Percentiles rank a stretch among this genome's conserved stretches.
Conservation (phyloP, 1,139 yeast genomes). For the Suhomyces ambrosiae region DNA sequence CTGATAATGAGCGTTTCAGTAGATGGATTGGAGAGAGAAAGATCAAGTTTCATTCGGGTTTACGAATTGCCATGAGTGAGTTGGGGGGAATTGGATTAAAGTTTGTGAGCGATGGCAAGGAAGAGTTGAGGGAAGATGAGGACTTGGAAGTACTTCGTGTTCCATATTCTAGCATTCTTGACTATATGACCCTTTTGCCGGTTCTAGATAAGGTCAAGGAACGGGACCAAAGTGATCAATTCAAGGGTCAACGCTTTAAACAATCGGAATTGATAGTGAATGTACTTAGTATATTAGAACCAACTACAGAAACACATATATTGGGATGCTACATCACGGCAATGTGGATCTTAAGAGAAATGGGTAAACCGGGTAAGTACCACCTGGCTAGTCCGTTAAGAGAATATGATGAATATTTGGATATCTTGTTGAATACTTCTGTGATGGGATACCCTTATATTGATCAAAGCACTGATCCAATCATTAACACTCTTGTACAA, state of each 20-base stretch:
- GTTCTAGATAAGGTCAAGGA: conserved; percentile 26
- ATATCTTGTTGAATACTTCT: conserved; percentile 28
- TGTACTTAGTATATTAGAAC: conserved; percentile 25
- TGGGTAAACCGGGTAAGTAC: conserved; percentile 10
- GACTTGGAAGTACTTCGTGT: conserved; percentile 17
- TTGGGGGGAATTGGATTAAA: conserved; percentile 43
- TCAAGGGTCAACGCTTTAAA: conserved; percentile 5
- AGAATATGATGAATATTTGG: conserved; percentile 27
- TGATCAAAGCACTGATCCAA: conserved; percentile 19
- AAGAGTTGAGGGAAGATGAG: conserved; percentile 8
- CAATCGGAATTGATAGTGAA: conserved; percentile 23
- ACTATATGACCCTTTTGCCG: conserved; percentile 32
- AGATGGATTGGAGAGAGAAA: conserved; percentile 18
- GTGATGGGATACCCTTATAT: conserved; percentile 16
- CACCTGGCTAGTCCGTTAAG: conserved; percentile 15
- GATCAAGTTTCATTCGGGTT: conserved; percentile 18
- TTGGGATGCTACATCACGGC: conserved; percentile 31
- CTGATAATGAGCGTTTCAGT: conserved; percentile 10
- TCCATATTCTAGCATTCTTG: conserved; percentile 27
- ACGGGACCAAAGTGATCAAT: conserved; percentile 15
- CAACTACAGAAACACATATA: conserved; percentile 35
- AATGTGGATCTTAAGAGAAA: conserved; percentile 19
- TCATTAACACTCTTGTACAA: conserved; percentile 20
- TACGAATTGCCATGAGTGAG: conserved; percentile 26
- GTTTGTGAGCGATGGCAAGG: conserved; percentile 14